These are phyloP conservation scores for Lentinus polychrous DNA, from an alignment of 1,284 basidiomycete genomes.

Conservation along the genomic window DNA sequence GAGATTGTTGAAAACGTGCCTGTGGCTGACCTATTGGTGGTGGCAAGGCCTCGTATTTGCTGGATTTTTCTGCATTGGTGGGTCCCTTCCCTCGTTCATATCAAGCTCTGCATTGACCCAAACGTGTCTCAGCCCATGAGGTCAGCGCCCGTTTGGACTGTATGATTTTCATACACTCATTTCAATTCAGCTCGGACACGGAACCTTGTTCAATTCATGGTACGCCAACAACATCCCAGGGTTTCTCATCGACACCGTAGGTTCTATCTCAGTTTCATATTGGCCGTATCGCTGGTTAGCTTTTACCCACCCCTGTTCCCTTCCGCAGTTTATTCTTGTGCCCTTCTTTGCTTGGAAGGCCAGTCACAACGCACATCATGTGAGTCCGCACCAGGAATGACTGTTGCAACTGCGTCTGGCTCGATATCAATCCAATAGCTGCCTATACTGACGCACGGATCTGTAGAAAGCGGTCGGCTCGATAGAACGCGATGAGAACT, in stretches of 20 bases:
- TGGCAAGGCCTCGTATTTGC: slow-evolving; percentile 43
- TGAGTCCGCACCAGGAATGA: slow-evolving; percentile 9
- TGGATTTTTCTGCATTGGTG: slow-evolving; percentile 44
- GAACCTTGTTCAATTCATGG: slow-evolving; percentile 29
- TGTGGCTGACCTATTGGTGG: slow-evolving; percentile 42
- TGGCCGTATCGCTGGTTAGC: slow-evolving; percentile 2
- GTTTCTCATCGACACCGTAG: slow-evolving; percentile 38
- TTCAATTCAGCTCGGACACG: slow-evolving; percentile 29
- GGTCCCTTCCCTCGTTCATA: slow-evolving; percentile 11
- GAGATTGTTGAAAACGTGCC: slow-evolving; percentile 17
- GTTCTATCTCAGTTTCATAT: slow-evolving; percentile 11
- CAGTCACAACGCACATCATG: slow-evolving; percentile 50
- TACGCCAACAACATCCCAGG: slow-evolving; percentile 31
- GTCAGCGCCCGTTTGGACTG: slow-evolving; percentile 14
- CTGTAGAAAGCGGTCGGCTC: slow-evolving; percentile 45
- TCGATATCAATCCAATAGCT: not conserved
- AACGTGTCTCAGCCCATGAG: slow-evolving; percentile 22
- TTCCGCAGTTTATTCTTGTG: slow-evolving; percentile 38
- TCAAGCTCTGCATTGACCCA: not conserved
- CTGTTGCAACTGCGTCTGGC: slow-evolving; percentile 9
- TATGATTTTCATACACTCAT: slow-evolving; percentile 17
- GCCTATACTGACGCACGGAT: not conserved
- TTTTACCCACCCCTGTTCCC: not conserved
- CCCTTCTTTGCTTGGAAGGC: slow-evolving; percentile 56
- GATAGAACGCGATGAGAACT: slow-evolving; percentile 52